A percentile compares a stretch with the other conserved stretches of the same genome.
Evolutionary conservation across 352 stramenopile species (phyloP).

Genomic region (Phytopythium chamaehyphon): DNA sequence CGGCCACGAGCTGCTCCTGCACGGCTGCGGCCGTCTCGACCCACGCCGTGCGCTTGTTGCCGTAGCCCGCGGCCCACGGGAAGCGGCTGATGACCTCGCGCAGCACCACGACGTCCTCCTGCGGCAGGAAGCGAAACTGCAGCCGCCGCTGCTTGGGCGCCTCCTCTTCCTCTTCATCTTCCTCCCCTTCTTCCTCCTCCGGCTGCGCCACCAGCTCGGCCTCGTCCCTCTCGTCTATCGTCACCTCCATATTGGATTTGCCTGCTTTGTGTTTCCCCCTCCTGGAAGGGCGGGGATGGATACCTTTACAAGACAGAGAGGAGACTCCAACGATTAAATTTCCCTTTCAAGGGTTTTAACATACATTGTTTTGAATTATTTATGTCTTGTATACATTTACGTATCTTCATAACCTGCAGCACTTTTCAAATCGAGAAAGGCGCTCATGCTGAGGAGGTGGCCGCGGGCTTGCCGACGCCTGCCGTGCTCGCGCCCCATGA

Average conservation of each 20-base stretch:
- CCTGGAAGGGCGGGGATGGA: not conserved
- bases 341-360: not conserved
- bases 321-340: not conserved
- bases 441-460: not conserved
- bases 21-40: conserved; percentile 26
- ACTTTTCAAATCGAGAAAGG: not conserved
- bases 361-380: too few relatives aligned
- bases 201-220: not conserved
- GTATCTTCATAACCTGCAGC: too few relatives aligned
- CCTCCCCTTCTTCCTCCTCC: too few relatives aligned
- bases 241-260: not conserved
- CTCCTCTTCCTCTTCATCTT: conserved; percentile 2
- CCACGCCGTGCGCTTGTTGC: conserved; percentile 34
- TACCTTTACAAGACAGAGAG: not conserved
- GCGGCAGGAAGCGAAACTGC: conserved; percentile 30
- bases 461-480: not conserved
- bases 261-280: not conserved
- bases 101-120: conserved; percentile 33
- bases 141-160: conserved; percentile 17
- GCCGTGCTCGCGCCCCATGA: not conserved
- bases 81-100: conserved; percentile 37
- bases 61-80: conserved; percentile 36
- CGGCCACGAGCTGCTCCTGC: conserved; percentile 19
- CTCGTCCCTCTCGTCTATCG: too few relatives aligned
- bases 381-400: too few relatives aligned